Evolutionary conservation across 129 eudicot genomes (phyloP).

Genomic region (Artemisia annua): DNA sequence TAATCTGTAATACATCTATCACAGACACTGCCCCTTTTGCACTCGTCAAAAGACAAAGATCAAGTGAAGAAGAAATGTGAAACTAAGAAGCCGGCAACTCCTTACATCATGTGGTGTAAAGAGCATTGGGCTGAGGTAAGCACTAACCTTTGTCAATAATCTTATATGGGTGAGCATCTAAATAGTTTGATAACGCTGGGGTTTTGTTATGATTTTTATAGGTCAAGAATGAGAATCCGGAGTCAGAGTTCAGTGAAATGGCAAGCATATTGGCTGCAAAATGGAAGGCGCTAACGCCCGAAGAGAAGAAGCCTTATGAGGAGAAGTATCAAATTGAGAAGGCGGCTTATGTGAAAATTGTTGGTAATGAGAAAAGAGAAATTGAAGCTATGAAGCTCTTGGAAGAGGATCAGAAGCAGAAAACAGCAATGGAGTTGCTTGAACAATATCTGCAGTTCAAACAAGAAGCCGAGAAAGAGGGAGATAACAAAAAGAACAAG

Average conservation of each 20-base stretch:
- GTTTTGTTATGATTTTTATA: slow-evolving; percentile 20
- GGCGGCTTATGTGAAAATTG: slow-evolving; percentile 69
- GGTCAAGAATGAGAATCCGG: slow-evolving; percentile 84
- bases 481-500: slow-evolving; percentile 72
- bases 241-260: slow-evolving; percentile 77
- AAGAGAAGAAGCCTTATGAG: slow-evolving; percentile 95
- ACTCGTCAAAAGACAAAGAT: slow-evolving; percentile 60
- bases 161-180: too few relatives aligned
- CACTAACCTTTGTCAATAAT: background rate
- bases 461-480: slow-evolving; percentile 67
- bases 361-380: slow-evolving; percentile 81
- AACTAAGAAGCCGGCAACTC: slow-evolving; percentile 76
- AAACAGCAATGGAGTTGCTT: slow-evolving; percentile 92
- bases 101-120: slow-evolving; percentile 86
- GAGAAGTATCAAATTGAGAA: slow-evolving; percentile 79
- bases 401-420: slow-evolving; percentile 91
- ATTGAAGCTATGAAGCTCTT: slow-evolving; percentile 88
- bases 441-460: slow-evolving; percentile 79
- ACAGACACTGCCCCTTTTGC: slow-evolving; percentile 63
- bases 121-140: slow-evolving; percentile 87
- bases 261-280: slow-evolving; percentile 68
- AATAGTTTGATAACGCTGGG: slow-evolving; percentile 4
- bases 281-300: slow-evolving; percentile 83
- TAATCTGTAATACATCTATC: slow-evolving; percentile 1
- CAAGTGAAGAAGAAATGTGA: slow-evolving; percentile 61